These are phyloP conservation scores for Fusarium sp. DNA, from an alignment of 2,329 filamentous ascomycete species.

Conservation along the genomic window DNA sequence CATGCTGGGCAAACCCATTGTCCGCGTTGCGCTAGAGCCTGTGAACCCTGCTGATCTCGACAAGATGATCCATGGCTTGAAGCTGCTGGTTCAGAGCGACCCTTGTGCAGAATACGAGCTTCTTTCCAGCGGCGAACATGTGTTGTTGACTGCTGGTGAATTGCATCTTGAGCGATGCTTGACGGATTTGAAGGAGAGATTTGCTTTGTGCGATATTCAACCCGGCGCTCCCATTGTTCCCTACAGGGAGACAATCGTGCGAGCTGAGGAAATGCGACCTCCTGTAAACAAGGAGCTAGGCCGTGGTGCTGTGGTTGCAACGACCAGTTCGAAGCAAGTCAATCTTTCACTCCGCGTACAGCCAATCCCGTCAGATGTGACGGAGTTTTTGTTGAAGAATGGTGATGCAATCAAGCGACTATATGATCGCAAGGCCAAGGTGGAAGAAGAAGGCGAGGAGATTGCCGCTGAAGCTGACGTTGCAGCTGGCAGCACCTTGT, in stretches of 20 bases:
- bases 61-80: slow-evolving; percentile 92
- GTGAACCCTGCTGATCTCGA: slow-evolving; percentile 89
- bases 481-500: slow-evolving; percentile 70
- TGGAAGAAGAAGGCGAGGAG: slow-evolving; percentile 53
- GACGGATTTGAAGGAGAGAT: slow-evolving; percentile 91
- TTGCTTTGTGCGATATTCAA: slow-evolving; percentile 94
- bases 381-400: slow-evolving; percentile 87
- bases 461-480: slow-evolving; percentile 68
- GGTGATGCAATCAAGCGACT: slow-evolving; percentile 80
- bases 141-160: slow-evolving; percentile 92
- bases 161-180: slow-evolving; percentile 93
- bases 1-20: slow-evolving; percentile 87
- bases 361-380: slow-evolving; percentile 81
- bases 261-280: slow-evolving; percentile 89
- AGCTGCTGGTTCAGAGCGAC: slow-evolving; percentile 90
- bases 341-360: slow-evolving; percentile 79
- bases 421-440: slow-evolving; percentile 71
- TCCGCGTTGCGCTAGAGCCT: slow-evolving; percentile 94
- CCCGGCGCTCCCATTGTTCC: slow-evolving; percentile 94
- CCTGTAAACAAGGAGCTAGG: slow-evolving; percentile 87
- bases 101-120: slow-evolving; percentile 97
- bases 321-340: slow-evolving; percentile 87
- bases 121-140: slow-evolving; percentile 91
- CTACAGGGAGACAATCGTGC: slow-evolving; percentile 91
- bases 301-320: slow-evolving; percentile 78